Percentiles rank a stretch among this genome's conserved stretches.
phyloP scores from a whole-genome alignment of 2,329 filamentous ascomycete genomes.

The Xylaria sp. region DNA sequence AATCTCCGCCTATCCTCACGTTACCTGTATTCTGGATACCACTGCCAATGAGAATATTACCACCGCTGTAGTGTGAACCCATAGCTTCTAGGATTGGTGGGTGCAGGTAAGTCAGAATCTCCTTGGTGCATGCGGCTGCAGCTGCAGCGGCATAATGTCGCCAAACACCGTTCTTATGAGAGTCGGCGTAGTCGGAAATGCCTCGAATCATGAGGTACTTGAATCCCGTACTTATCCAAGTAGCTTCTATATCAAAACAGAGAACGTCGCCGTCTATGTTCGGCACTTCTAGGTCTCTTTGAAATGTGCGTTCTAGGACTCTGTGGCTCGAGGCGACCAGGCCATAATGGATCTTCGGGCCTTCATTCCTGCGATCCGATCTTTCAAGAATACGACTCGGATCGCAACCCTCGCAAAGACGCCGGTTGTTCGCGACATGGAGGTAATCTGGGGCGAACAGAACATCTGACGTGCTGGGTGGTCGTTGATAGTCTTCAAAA shows the following conservation, averaged over 20 bases:
- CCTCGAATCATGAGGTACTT: conserved; percentile 25
- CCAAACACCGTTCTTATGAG: conserved; percentile 32
- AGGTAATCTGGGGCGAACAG: conserved; percentile 35
- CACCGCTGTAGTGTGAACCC: background rate
- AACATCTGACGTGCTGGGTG: conserved; percentile 29
- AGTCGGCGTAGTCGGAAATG: conserved; percentile 34
- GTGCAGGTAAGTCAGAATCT: conserved; percentile 18
- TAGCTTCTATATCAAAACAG: conserved; percentile 36
- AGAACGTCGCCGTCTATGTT: conserved; percentile 16
- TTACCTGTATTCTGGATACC: conserved; percentile 5
- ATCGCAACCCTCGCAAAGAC: conserved; percentile 30
- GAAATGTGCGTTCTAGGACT: conserved; percentile 9
- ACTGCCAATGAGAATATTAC: background rate
- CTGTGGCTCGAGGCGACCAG: conserved; percentile 23
- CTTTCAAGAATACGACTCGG: background rate
- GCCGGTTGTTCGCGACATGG: conserved; percentile 1
- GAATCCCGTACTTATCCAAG: conserved; percentile 22
- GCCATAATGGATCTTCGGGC: conserved; percentile 22
- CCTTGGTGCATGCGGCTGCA: conserved; percentile 30
- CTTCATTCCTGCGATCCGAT: background rate
- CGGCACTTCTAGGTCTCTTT: background rate
- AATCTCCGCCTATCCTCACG: background rate
- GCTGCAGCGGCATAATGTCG: conserved; percentile 23
- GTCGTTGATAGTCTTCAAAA: conserved; percentile 33
- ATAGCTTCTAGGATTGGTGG: background rate